Percentiles rank a stretch among this genome's conserved stretches.
Conservation (phyloP, 2,329 filamentous ascomycete genomes). For the Chlorencoelia australis region DNA sequence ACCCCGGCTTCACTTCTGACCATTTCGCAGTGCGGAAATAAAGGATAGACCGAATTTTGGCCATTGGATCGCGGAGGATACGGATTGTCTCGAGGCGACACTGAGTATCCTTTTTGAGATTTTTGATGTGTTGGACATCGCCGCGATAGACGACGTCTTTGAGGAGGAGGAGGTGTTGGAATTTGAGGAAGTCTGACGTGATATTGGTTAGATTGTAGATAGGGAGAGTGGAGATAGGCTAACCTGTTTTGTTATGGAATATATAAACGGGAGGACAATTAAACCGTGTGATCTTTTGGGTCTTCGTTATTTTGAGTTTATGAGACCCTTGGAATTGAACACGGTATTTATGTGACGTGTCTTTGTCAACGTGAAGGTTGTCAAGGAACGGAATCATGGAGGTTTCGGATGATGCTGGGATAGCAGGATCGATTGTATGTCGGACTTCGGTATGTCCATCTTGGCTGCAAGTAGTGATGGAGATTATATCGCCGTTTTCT, state of each 20-base stretch:
- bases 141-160: constrained; percentile 10
- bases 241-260: constrained; percentile 15
- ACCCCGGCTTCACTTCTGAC: constrained; percentile 11
- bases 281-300: constrained; percentile 5
- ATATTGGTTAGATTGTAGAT: not conserved
- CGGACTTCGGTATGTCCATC: constrained; percentile 12
- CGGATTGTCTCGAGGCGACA: constrained; percentile 11
- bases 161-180: constrained; percentile 12
- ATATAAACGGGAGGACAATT: constrained; percentile 11
- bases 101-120: constrained; percentile 8
- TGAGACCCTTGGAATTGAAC: constrained; percentile 16
- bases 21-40: constrained; percentile 16
- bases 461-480: constrained; percentile 8
- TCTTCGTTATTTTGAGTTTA: constrained; percentile 12
- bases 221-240: not conserved
- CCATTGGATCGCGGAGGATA: constrained; percentile 14
- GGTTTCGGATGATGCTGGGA: constrained; percentile 6
- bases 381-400: constrained; percentile 20
- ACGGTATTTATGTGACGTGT: constrained; percentile 11
- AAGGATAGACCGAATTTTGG: constrained; percentile 9
- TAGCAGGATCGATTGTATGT: constrained; percentile 11
- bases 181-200: constrained; percentile 11
- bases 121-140: constrained; percentile 13
- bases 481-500: constrained; percentile 12
- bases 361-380: constrained; percentile 12